Evolutionary conservation across 257 asterid genomes (phyloP).

Genomic region (Ballota nigra): DNA sequence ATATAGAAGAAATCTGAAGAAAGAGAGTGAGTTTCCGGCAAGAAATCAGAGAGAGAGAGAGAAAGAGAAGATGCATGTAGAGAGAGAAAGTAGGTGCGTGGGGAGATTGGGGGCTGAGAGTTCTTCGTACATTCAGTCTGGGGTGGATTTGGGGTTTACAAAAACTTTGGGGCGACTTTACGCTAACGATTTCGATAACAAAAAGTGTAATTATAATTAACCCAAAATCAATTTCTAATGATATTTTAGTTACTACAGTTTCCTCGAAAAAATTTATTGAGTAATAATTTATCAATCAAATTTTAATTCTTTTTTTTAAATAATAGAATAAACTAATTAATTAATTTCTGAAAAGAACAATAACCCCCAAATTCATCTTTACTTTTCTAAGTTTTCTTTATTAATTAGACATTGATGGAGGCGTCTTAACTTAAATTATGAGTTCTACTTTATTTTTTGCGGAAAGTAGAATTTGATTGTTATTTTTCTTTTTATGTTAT

Average conservation of each 20-base stretch:
- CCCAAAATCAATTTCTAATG: constrained; percentile 26
- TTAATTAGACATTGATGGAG: neutral
- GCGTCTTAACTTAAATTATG: neutral
- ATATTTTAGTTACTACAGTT: neutral
- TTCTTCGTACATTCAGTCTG: constrained; percentile 31
- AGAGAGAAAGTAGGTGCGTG: constrained; percentile 30
- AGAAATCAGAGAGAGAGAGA: constrained; percentile 40
- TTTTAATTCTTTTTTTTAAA: neutral
- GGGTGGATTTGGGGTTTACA: constrained; percentile 51
- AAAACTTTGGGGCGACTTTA: constrained; percentile 54
- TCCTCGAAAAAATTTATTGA: neutral
- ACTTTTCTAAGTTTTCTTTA: neutral
- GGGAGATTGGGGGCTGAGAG: constrained; percentile 43
- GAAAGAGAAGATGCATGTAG: constrained; percentile 19
- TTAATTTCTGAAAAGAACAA: no score
- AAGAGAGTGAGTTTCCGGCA: constrained; percentile 33
- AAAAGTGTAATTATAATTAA: constrained; percentile 32
- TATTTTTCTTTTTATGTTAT: no score
- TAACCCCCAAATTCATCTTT: neutral
- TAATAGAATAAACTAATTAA: no score
- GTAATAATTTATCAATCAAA: neutral
- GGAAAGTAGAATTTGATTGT: neutral
- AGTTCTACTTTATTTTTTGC: neutral
- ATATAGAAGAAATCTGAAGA: constrained; percentile 22
- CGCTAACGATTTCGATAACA: constrained; percentile 34